These are phyloP conservation scores for Yarrowia hollandica DNA, from an alignment of 805 yeast genomes.

Conservation along the genomic window DNA sequence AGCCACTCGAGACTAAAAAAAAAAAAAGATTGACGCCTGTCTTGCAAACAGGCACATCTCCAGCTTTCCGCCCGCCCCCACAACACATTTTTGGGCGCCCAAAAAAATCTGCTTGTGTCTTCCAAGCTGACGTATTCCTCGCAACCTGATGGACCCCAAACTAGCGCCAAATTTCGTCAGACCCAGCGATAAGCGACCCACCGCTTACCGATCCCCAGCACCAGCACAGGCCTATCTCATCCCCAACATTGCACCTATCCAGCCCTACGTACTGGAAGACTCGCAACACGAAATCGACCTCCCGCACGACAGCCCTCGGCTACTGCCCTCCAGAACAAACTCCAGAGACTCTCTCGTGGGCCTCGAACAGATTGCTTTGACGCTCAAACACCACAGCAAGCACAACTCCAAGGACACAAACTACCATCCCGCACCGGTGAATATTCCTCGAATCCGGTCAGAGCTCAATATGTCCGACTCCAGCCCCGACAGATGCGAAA, in stretches of 20 bases:
- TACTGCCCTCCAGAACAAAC: conserved; percentile 5
- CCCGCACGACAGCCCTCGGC: conserved; percentile 50
- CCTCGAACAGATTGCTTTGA: conserved; percentile 25
- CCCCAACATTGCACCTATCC: conserved; percentile 75
- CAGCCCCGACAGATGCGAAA: conserved; percentile 23
- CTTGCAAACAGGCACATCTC: too few species aligned
- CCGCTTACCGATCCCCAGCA: conserved; percentile 36
- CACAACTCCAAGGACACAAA: conserved; percentile 6
- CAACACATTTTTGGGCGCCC: too few species aligned
- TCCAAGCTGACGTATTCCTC: too few species aligned
- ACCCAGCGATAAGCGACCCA: conserved; percentile 64
- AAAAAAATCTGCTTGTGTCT: too few species aligned
- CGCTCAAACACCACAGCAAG: conserved; percentile 22
- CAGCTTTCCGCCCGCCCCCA: background rate
- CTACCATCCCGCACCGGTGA: conserved; percentile 29
- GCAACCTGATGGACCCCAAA: conserved; percentile 77
- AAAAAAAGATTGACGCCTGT: too few species aligned
- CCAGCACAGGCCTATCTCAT: conserved; percentile 37
- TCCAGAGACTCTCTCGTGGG: conserved; percentile 21
- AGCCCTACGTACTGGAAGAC: conserved; percentile 76
- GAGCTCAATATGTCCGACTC: conserved; percentile 29
- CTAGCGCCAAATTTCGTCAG: conserved; percentile 88
- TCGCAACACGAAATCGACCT: conserved; percentile 59
- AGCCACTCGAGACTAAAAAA: too few species aligned
- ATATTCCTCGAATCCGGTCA: conserved; percentile 32